Base-by-base conservation (phyloP, 345 rosid genomes). In the Psidium guajava region DNA sequence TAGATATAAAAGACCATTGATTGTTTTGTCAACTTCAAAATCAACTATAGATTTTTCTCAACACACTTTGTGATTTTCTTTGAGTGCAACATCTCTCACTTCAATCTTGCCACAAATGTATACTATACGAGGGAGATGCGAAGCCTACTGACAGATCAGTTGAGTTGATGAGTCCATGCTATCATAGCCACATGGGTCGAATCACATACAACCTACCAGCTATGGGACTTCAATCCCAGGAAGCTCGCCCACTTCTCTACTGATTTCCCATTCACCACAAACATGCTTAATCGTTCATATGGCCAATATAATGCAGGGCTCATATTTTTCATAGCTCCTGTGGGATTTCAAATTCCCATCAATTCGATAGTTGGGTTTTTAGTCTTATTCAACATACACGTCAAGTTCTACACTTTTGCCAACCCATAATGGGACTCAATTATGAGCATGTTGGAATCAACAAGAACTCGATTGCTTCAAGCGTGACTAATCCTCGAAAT, bases 321-420 rank as follows among this genome's bases (percentile, higher is more conserved):
- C 22, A 89, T 84, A 1, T 92, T 90, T 77, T 91, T 88, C 86
- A 61, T 89, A 4, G 89, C 89, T 40, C 90, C 87, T 3, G 73
- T 82, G 40, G 89, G 86, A 47, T 88, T 56, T 81, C 86, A 85
- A 47, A 85, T 88, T 40, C 89, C 92, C 2, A 85, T 83, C 9
- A 90, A 89, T 64, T 90, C 89, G 10, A 82, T 8, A 16, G 88
- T 88, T 42, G 91, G 91, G 0, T 90, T 87, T 32, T 54, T 90
- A 11, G 89, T 89, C 86, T 81, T 89, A 0, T 87, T 54, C 61
- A 90, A 89, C 83, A 47, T 87, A 32, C 84, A 40, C 1, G 77
- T 88, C 2, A 88, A 90, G 54, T 90, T 88, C 53, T 90, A 88
- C 40, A 82, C 87, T 11, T 88, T 18, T 24, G 24, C n/a, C 0